Conservation (phyloP, 148 eudicot species). For the Rhododendron mucronatum region DNA sequence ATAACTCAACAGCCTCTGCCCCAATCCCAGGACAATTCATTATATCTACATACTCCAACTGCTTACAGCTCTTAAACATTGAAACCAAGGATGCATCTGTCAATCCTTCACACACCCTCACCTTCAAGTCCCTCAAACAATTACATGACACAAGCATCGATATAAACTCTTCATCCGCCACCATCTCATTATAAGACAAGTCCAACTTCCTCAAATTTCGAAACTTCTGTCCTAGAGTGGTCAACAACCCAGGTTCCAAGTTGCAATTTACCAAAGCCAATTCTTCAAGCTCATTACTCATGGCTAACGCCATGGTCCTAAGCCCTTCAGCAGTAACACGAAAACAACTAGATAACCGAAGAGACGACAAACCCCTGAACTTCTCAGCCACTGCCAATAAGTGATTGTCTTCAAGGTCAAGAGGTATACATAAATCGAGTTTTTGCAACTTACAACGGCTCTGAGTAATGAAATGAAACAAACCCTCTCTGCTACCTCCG, state of each 20-base stretch:
- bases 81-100: slow-evolving; percentile 20
- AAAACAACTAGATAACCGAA: slow-evolving; percentile 46
- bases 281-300: slow-evolving; percentile 30
- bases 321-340: slow-evolving; percentile 46
- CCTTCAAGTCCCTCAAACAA: slow-evolving; percentile 25
- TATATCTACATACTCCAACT: slow-evolving; percentile 39
- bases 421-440: slow-evolving; percentile 47
- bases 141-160: slow-evolving; percentile 42
- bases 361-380: slow-evolving; percentile 25
- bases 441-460: slow-evolving; percentile 27
- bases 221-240: slow-evolving; percentile 38
- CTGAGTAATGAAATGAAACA: slow-evolving; percentile 43
- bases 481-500: slow-evolving; percentile 28
- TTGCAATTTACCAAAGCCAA: slow-evolving; percentile 46
- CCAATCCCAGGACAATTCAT: slow-evolving; percentile 32
- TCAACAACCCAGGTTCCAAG: slow-evolving; percentile 32
- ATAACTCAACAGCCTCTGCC: slow-evolving; percentile 30
- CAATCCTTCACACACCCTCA: slow-evolving; percentile 42
- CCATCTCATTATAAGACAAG: slow-evolving; percentile 41
- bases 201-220: slow-evolving; percentile 33
- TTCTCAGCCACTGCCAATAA: slow-evolving; percentile 29
- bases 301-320: slow-evolving; percentile 20
- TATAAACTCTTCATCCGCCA: slow-evolving; percentile 43
- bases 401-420: slow-evolving; percentile 41
- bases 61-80: slow-evolving; percentile 25